Base-by-base conservation (phyloP, 208 protist genomes). In the Spongospora subterranea region DNA sequence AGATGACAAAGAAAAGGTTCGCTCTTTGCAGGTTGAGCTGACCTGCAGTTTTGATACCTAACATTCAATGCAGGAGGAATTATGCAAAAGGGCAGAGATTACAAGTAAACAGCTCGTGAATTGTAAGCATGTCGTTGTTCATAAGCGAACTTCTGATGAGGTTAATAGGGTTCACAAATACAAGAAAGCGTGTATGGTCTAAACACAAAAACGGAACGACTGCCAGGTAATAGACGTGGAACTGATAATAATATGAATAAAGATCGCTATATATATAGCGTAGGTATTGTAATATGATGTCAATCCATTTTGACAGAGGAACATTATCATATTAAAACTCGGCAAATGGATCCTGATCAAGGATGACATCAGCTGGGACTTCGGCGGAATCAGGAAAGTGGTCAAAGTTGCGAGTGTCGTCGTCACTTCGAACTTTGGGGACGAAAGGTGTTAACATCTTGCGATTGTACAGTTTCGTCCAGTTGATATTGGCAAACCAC, bases 401-500 rank as follows among this genome's bases (percentile, higher is more conserved):
- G 29, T 90, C 88, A n/a, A 92, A 92, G 29, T 89, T 91, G 6
- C 29, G 40, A 29, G 91, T 92, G 50, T 92, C 91, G 35, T 91
- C 43, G 0, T 90, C 88, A 0, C 0, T 11, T 65, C 45, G 24
- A n/a, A 91, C 89, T 20, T 66, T 46, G 11, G 91, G 91, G 46
- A 89, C 0, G 41, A 91, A 90, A 0, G 91, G 91, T 46, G 91
- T 32, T 0, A 29, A 0, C 17, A 20, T 90, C 43, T 53, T 24
- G 0, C 20, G 54, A 17, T 90, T n/a, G 39, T 60, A 35, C 29
- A 92, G 50, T 24, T 89, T 40, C 13, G 43, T 1, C 88, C 82
- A 92, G 40, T 90, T 41, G 0, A 91, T 41, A 45, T 93, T 93
- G 91, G 91, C 90, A 39, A 93, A 94, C 93, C 93, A 94, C 46